A percentile compares a stretch with the other conserved stretches of the same genome.
phyloP scores from a whole-genome alignment of 805 yeast species.

The Pichia occidentalis region DNA sequence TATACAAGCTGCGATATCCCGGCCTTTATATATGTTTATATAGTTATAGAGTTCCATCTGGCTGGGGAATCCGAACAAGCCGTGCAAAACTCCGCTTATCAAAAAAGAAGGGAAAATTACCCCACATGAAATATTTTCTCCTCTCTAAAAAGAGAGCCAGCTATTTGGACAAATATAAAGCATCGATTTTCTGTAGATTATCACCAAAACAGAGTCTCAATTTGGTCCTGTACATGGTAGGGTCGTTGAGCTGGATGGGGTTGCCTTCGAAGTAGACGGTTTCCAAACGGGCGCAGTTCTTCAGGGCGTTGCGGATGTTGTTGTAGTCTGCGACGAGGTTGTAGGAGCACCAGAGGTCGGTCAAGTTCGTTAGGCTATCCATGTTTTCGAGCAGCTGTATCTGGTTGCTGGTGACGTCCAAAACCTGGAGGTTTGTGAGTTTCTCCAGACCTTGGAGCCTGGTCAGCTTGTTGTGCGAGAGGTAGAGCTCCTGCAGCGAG shows the following conservation, averaged over 20 bases:
- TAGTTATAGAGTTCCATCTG: no score
- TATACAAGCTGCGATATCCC: no score
- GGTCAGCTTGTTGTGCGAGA: slow-evolving; percentile 76
- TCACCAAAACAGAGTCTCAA: slow-evolving; percentile 66
- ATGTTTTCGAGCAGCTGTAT: slow-evolving; percentile 58
- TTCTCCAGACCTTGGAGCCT: slow-evolving; percentile 74
- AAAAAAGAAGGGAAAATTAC: neutral
- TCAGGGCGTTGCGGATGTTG: slow-evolving; percentile 60
- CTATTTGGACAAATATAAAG: slow-evolving; percentile 47
- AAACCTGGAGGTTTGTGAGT: slow-evolving; percentile 55
- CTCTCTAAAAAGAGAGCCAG: no score
- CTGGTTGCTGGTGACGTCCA: slow-evolving; percentile 78
- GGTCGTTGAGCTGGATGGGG: slow-evolving; percentile 68
- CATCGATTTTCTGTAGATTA: slow-evolving; percentile 78
- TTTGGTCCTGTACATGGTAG: slow-evolving; percentile 83
- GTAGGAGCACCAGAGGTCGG: slow-evolving; percentile 91
- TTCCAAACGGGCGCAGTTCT: slow-evolving; percentile 56
- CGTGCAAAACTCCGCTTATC: no score
- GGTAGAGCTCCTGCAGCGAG: slow-evolving; percentile 76
- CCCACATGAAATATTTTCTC: no score
- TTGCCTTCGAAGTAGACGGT: slow-evolving; percentile 93
- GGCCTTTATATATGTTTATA: no score
- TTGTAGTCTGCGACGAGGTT: slow-evolving; percentile 65
- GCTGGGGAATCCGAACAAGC: no score
- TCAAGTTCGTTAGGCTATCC: slow-evolving; percentile 57